Evolutionary conservation across 768 basidiomycete genomes (phyloP).

Genomic region (Galerina sulciceps): DNA sequence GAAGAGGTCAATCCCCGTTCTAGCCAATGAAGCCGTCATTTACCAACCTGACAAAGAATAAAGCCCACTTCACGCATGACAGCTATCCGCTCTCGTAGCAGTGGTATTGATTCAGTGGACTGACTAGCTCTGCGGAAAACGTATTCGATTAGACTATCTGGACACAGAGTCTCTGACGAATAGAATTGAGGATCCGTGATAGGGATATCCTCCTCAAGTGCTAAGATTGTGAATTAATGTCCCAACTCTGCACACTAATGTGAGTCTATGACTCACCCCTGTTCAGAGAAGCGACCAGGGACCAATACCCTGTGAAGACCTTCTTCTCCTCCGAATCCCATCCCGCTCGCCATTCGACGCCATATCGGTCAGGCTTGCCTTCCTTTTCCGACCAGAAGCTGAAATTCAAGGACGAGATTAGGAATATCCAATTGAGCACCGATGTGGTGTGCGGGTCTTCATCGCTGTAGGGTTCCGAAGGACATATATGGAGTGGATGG

Average conservation of each 20-base stretch:
- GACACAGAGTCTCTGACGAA: conserved; percentile 67
- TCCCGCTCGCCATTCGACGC: conserved; percentile 75
- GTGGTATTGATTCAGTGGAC: conserved; percentile 68
- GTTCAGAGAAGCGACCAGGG: conserved; percentile 81
- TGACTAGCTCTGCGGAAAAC: conserved; percentile 67
- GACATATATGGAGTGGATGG: conserved; percentile 74
- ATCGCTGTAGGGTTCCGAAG: conserved; percentile 64
- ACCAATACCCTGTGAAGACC: conserved; percentile 87
- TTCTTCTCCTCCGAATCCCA: conserved; percentile 59
- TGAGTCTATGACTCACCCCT: conserved; percentile 53
- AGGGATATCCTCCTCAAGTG: conserved; percentile 75
- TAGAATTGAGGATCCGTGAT: conserved; percentile 84
- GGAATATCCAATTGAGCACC: conserved; percentile 85
- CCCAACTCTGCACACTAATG: background rate
- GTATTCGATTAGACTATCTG: conserved; percentile 68
- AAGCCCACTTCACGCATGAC: conserved; percentile 81
- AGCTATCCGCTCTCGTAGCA: conserved; percentile 70
- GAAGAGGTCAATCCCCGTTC: background rate
- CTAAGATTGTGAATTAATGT: conserved; percentile 38
- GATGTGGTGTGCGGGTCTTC: conserved; percentile 56
- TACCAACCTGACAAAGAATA: conserved; percentile 69
- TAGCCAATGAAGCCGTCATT: background rate
- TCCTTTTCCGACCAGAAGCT: conserved; percentile 86
- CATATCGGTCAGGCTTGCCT: conserved; percentile 63
- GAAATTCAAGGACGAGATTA: conserved; percentile 86